These are phyloP conservation scores for Schizophyllum commune DNA, from an alignment of 1,284 basidiomycete genomes.

Conservation along the genomic window DNA sequence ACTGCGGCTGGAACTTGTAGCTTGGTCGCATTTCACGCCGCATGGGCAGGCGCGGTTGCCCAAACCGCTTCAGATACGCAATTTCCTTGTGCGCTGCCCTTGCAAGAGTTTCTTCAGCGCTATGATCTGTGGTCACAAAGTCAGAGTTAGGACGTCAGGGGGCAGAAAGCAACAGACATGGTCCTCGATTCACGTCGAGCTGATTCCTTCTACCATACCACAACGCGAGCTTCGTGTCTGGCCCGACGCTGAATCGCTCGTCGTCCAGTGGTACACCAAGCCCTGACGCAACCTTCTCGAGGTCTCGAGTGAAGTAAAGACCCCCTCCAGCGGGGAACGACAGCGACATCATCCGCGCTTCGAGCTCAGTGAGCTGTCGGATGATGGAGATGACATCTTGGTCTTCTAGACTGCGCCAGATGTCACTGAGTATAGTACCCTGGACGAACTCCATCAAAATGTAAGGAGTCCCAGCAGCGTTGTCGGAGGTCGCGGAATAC, in stretches of 20 bases:
- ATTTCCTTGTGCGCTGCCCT: constrained; percentile 39
- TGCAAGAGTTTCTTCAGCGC: constrained; percentile 35
- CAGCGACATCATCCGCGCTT: constrained; percentile 20
- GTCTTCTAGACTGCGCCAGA: constrained; percentile 15
- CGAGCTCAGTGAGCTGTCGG: constrained; percentile 18
- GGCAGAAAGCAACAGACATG: constrained; percentile 35
- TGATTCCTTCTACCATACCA: constrained; percentile 42
- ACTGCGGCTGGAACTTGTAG: constrained; percentile 44
- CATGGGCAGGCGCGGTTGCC: constrained; percentile 39
- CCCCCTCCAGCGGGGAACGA: constrained; percentile 21
- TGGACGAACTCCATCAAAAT: constrained; percentile 20
- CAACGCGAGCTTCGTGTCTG: constrained; percentile 30
- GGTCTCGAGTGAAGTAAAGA: constrained; percentile 19
- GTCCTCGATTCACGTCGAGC: constrained; percentile 41
- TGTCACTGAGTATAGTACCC: constrained; percentile 15
- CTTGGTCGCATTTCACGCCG: constrained; percentile 33
- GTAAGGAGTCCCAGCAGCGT: constrained; percentile 18
- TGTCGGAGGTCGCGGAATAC: constrained; percentile 14
- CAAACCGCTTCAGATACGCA: constrained; percentile 41
- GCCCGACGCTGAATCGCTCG: constrained; percentile 31
- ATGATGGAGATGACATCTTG: constrained; percentile 16
- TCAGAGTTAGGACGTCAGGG: constrained; percentile 19
- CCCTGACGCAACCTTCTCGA: constrained; percentile 25
- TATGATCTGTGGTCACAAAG: constrained; percentile 33
- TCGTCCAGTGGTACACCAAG: constrained; percentile 23